phyloP scores from a whole-genome alignment of 805 yeast species.

The Cyberlindnera japonica region DNA sequence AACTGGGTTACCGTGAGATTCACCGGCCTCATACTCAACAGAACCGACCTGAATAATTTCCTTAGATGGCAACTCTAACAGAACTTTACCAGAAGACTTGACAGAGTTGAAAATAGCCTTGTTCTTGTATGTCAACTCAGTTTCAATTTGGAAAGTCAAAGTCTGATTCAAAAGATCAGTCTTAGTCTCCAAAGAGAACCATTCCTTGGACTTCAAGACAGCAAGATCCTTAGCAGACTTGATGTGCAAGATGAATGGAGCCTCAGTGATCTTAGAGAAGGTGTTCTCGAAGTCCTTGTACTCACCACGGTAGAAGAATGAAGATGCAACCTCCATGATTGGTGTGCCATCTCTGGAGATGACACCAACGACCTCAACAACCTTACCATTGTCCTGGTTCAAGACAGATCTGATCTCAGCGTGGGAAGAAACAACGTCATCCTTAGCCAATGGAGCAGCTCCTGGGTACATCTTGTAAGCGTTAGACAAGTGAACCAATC shows the following conservation, averaged over 20 bases:
- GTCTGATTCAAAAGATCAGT: conserved; percentile 73
- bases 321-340: conserved; percentile 91
- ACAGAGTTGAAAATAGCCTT: conserved; percentile 75
- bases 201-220: conserved; percentile 89
- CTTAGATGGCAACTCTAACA: conserved; percentile 86
- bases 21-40: conserved; percentile 85
- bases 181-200: conserved; percentile 84
- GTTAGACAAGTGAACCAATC: conserved; percentile 91
- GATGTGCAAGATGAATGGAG: conserved; percentile 77
- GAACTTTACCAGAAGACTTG: conserved; percentile 78
- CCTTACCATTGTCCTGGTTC: conserved; percentile 90
- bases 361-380: conserved; percentile 92
- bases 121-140: conserved; percentile 77
- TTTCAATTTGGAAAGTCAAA: conserved; percentile 84
- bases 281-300: conserved; percentile 88
- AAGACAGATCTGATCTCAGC: conserved; percentile 87
- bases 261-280: conserved; percentile 82
- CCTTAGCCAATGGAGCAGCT: conserved; percentile 83
- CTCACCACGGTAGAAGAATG: conserved; percentile 93
- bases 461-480: conserved; percentile 92
- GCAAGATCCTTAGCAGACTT: conserved; percentile 85
- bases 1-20: conserved; percentile 96
- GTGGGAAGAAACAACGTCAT: conserved; percentile 75
- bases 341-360: conserved; percentile 71
- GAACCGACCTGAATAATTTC: conserved; percentile 81